phyloP scores from a whole-genome alignment of 2,329 filamentous ascomycete genomes.

The Pseudopithomyces chartarum region DNA sequence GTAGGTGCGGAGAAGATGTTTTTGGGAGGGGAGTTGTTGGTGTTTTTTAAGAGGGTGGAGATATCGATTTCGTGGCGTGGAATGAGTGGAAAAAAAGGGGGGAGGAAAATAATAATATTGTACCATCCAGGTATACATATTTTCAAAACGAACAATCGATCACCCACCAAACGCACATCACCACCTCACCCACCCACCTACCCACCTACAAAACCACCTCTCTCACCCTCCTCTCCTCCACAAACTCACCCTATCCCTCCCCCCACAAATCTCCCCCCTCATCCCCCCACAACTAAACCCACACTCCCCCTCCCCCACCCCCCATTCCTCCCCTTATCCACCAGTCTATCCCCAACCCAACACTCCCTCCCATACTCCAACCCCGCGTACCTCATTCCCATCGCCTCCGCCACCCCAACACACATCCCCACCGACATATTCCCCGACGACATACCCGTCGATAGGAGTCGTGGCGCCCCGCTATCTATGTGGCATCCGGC shows the following conservation, averaged over 20 bases:
- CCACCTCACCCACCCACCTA: not conserved
- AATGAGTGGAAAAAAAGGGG: no score
- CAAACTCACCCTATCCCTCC: not conserved
- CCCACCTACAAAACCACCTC: not conserved
- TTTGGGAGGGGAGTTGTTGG: no score
- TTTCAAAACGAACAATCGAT: no score
- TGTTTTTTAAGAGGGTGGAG: no score
- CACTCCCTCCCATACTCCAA: not conserved
- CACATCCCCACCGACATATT: not conserved
- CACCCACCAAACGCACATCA: not conserved
- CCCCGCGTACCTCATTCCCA: not conserved
- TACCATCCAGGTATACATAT: no score
- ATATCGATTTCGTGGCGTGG: no score
- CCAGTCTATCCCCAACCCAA: not conserved
- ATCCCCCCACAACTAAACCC: not conserved
- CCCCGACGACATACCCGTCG: not conserved
- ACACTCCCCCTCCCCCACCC: not conserved
- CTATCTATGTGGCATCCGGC: not conserved
- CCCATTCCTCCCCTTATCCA: not conserved
- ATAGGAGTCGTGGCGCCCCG: not conserved
- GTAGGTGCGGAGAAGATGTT: no score
- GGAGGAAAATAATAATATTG: no score
- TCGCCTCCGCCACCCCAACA: not conserved
- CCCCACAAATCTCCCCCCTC: not conserved
- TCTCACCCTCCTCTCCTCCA: not conserved